Evolutionary conservation across 2,329 filamentous ascomycete species (phyloP).

Genomic region (Mycosphaerella sp.): DNA sequence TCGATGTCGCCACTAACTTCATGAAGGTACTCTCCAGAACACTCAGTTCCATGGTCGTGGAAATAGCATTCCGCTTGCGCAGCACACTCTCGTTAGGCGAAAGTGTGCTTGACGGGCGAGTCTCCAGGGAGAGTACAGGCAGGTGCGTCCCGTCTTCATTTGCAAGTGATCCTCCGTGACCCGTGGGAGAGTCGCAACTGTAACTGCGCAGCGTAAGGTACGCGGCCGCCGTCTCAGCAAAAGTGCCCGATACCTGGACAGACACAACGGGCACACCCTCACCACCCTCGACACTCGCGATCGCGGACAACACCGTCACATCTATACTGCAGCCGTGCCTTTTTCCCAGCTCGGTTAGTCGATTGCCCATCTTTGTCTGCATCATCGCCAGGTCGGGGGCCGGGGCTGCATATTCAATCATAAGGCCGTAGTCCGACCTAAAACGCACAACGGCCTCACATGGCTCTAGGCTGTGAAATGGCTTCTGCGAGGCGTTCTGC

Average conservation of each 20-base stretch:
- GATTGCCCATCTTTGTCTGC: slow-evolving; percentile 4
- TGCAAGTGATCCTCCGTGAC: neutral
- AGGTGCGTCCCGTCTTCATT: neutral
- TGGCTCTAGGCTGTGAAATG: slow-evolving; percentile 15
- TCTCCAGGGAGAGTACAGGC: neutral
- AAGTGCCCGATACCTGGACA: slow-evolving; percentile 18
- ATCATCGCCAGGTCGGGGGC: neutral
- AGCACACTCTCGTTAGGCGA: slow-evolving; percentile 2
- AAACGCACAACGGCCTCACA: slow-evolving; percentile 20
- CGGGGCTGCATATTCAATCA: slow-evolving; percentile 18
- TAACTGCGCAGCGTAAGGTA: neutral
- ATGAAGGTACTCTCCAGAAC: slow-evolving; percentile 8
- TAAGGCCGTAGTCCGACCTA: slow-evolving; percentile 14
- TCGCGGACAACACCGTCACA: slow-evolving; percentile 9
- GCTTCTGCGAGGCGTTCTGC: slow-evolving; percentile 10
- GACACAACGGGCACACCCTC: slow-evolving; percentile 3
- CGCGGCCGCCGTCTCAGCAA: slow-evolving; percentile 7
- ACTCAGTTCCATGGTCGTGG: slow-evolving; percentile 2
- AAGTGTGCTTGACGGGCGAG: neutral
- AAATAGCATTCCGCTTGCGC: neutral
- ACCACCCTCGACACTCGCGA: neutral
- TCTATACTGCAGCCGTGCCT: slow-evolving; percentile 12
- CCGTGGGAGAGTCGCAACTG: neutral
- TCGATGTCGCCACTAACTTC: slow-evolving; percentile 5
- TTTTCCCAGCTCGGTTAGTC: slow-evolving; percentile 3